Evolutionary conservation across 805 yeast genomes (phyloP), one percentile per base, ranked within the genome.

Genomic region (Blastobotrys americana): DNA sequence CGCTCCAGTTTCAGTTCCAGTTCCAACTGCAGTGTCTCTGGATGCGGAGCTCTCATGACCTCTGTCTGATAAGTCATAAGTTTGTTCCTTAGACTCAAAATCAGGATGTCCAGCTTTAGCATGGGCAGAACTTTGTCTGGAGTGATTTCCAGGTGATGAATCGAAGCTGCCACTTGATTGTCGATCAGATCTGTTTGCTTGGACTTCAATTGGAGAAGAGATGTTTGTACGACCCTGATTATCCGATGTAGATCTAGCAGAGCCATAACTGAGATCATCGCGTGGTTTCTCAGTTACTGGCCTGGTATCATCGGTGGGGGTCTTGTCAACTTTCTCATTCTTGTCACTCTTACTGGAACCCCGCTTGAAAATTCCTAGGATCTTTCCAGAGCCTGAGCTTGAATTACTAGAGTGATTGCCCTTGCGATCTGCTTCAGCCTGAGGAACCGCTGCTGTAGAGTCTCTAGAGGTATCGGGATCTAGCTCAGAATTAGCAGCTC

Each of bases 401-500:
- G 42, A 33, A 15, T 10, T 5, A 15, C 39, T 5, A 22, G 13
- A 34, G 37, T 23, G 20, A 35, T 25, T 15, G 20, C 39, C 39
- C 4, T n/a, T 28, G 5, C 41, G 15, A 27, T 25, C 46, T 4
- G 45, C n/a, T 22, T 33, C 39, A 15, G 47, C 47, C 6, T 20
- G 22, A 10, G 27, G 23, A 35, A 25, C 20, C 6, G 25, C 42
- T n/a, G 28, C 34, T 16, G 37, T 37, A 22, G 48, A 15, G 13
- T 44, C 48, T 10, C 22, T 39, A 37, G 38, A 25, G 28, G 42
- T 42, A 10, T 38, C 49, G 13, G 43, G 21, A 22, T 34, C 37
- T 23, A 45, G 39, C 13, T 45, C 47, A 35, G 44, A n/a, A 10
- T 44, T 44, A 21, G 46, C 22, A 25, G 38, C 22, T 16, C 20